phyloP scores from a whole-genome alignment of 768 basidiomycete species.

The Mycena sanguinolenta region DNA sequence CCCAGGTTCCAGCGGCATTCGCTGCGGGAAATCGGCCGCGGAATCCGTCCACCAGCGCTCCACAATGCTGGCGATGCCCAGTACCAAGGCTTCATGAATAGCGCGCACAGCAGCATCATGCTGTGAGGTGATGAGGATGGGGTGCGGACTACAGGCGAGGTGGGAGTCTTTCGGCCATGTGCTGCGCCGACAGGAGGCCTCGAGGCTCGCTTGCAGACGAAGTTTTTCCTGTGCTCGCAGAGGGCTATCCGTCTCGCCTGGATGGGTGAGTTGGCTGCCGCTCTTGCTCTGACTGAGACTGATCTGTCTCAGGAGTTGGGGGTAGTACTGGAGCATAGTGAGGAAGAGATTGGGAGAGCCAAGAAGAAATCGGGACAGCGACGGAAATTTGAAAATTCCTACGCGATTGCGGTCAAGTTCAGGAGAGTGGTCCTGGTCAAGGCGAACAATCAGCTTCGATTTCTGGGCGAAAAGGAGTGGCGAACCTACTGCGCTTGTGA shows the following conservation, averaged over 20 bases:
- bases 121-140: background rate
- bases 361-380: no score
- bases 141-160: background rate
- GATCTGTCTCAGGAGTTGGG: background rate
- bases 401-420: no score
- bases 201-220: background rate
- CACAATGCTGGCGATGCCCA: background rate
- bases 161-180: background rate
- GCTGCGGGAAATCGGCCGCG: background rate
- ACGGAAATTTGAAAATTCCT: no score
- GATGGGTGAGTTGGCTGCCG: background rate
- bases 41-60: background rate
- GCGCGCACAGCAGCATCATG: background rate
- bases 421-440: no score
- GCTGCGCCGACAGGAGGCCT: background rate
- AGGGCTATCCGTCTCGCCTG: background rate
- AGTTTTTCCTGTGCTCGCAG: background rate
- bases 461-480: no score
- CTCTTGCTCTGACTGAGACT: background rate
- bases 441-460: no score
- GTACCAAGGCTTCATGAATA: background rate
- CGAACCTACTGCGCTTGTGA: no score
- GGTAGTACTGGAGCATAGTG: background rate
- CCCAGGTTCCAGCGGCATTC: background rate
- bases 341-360: no score